phyloP scores from a whole-genome alignment of 345 rosid species.

The Heritiera littoralis region DNA sequence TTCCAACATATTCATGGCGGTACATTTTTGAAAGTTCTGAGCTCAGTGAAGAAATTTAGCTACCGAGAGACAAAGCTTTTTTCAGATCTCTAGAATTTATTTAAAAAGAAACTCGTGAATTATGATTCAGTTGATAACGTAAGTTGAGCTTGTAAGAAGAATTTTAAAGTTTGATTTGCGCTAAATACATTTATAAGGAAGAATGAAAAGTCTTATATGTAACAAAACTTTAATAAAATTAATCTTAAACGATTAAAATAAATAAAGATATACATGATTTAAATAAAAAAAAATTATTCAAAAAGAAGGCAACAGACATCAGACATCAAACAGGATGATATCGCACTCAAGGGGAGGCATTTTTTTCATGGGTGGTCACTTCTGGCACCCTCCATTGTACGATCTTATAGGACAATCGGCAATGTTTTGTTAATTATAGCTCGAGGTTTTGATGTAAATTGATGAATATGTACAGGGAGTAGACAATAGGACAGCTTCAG shows the following conservation, averaged over 20 bases:
- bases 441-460: conserved; percentile 5
- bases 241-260: too few species aligned
- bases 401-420: not conserved
- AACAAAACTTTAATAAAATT: too few species aligned
- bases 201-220: too few species aligned
- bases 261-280: too few species aligned
- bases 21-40: not conserved
- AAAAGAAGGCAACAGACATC: not conserved
- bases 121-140: too few species aligned
- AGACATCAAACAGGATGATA: not conserved
- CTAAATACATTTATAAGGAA: too few species aligned
- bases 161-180: too few species aligned
- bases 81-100: not conserved
- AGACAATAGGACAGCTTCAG: conserved; percentile 1
- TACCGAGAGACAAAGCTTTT: not conserved
- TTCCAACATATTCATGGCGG: not conserved
- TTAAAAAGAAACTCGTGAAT: too few species aligned
- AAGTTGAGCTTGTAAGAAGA: too few species aligned
- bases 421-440: not conserved
- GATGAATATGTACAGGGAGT: conserved; percentile 5
- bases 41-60: not conserved
- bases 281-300: too few species aligned
- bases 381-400: not conserved
- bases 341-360: not conserved
- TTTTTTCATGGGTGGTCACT: not conserved